Percentiles rank a stretch among this genome's conserved stretches.
phyloP scores from a whole-genome alignment of 768 basidiomycete genomes.

The Kwoniella sp. region DNA sequence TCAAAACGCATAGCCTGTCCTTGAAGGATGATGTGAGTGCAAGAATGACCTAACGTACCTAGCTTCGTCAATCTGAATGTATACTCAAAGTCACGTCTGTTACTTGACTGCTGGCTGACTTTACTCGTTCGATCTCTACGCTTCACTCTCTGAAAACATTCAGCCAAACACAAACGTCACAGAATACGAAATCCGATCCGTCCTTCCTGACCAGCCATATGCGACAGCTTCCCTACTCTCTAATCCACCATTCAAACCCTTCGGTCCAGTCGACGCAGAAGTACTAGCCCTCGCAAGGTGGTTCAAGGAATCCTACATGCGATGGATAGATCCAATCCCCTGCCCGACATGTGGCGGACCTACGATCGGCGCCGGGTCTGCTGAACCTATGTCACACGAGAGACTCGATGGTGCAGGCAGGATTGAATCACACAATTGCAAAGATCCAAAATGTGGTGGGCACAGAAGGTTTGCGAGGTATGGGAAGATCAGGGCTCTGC shows the following conservation, averaged over 20 bases:
- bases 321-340: constrained; percentile 58
- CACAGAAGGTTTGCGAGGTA: constrained; percentile 55
- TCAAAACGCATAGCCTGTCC: constrained; percentile 24
- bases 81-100: no score
- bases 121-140: no score
- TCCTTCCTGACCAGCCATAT: constrained; percentile 1
- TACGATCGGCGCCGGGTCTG: constrained; percentile 33
- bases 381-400: constrained; percentile 47
- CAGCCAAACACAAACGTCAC: not conserved
- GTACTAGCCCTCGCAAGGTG: constrained; percentile 56
- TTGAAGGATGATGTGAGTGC: constrained; percentile 26
- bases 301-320: constrained; percentile 57
- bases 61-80: no score
- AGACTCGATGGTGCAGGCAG: constrained; percentile 52
- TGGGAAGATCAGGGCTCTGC: constrained; percentile 49
- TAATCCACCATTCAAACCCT: constrained; percentile 33
- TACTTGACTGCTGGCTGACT: not conserved
- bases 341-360: constrained; percentile 52
- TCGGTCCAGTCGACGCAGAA: constrained; percentile 50
- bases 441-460: constrained; percentile 33
- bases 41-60: not conserved
- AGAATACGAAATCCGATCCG: constrained; percentile 3
- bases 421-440: constrained; percentile 57
- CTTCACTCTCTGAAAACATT: not conserved
- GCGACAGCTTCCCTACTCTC: constrained; percentile 1